These are phyloP conservation scores for Vararia minispora DNA, from an alignment of 768 basidiomycete species.

Conservation along the genomic window DNA sequence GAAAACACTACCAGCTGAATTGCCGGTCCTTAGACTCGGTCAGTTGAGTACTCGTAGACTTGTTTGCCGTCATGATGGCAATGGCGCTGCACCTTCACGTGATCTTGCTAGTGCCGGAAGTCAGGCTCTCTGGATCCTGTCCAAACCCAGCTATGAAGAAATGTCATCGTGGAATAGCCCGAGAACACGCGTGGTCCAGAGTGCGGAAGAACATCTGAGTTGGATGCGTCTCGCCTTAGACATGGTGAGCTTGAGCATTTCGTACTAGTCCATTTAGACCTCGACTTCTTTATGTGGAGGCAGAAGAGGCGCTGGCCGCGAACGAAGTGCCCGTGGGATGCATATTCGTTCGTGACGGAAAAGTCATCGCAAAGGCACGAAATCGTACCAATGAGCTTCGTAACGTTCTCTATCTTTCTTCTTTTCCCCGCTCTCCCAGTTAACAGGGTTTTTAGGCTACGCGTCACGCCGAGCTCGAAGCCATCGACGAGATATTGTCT, in stretches of 20 bases:
- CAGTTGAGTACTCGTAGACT: too few species aligned
- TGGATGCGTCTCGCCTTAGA: conserved; percentile 82
- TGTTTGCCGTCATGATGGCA: too few species aligned
- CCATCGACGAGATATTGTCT: conserved; percentile 79
- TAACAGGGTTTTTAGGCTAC: conserved; percentile 59
- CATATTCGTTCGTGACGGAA: conserved; percentile 75
- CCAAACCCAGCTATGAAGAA: too few species aligned
- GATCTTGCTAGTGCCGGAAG: too few species aligned
- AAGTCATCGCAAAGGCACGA: conserved; percentile 73
- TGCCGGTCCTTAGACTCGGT: too few species aligned
- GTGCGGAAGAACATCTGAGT: conserved; percentile 25
- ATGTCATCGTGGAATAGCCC: too few species aligned
- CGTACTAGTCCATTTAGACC: not conserved
- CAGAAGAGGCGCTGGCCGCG: conserved; percentile 74
- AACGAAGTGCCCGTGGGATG: conserved; percentile 96
- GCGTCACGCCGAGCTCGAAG: conserved; percentile 94
- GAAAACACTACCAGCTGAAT: too few species aligned
- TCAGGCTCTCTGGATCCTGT: too few species aligned
- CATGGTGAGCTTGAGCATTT: conserved; percentile 44
- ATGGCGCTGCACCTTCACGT: too few species aligned
- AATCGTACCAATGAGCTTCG: conserved; percentile 92
- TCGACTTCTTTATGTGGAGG: conserved; percentile 28
- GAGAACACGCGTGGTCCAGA: too few species aligned
- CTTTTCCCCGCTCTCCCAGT: conserved; percentile 3
- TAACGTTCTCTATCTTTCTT: conserved; percentile 43